These are phyloP conservation scores for Camellia oleifera DNA, from an alignment of 179 eudicot genomes.

Conservation along the genomic window DNA sequence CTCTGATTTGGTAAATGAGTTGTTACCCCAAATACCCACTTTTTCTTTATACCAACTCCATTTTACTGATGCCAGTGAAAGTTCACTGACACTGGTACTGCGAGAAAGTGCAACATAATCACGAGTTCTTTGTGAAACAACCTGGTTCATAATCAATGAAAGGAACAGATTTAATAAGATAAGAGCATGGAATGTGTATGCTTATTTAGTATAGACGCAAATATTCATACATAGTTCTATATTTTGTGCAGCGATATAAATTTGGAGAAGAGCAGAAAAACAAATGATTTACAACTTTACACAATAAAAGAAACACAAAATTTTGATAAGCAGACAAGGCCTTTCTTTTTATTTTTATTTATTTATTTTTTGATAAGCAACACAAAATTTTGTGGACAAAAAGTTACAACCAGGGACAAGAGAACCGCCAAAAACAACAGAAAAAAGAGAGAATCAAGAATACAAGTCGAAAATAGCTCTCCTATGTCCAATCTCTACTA, in stretches of 20 bases:
- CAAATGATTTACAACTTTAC: not conserved
- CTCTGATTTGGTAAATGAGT: slow-evolving; percentile 27
- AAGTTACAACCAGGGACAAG: not conserved
- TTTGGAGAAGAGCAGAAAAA: not conserved
- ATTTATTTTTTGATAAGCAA: not conserved
- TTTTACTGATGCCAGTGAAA: slow-evolving; percentile 24
- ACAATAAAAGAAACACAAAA: too few relatives aligned
- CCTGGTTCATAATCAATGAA: slow-evolving; percentile 19
- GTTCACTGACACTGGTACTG: slow-evolving; percentile 16
- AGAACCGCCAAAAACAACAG: not conserved
- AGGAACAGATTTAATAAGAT: not conserved
- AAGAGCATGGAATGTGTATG: not conserved
- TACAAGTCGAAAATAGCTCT: too few relatives aligned
- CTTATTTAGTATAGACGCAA: not conserved
- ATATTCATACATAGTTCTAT: not conserved
- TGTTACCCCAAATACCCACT: slow-evolving; percentile 37
- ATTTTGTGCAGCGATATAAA: not conserved
- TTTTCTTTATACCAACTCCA: slow-evolving; percentile 54
- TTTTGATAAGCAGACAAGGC: too few relatives aligned
- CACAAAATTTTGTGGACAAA: not conserved
- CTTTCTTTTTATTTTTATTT: not conserved
- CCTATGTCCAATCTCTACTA: not conserved
- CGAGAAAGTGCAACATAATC: slow-evolving; percentile 18
- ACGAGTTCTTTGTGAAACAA: slow-evolving; percentile 32
- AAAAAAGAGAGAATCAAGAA: not conserved